A percentile compares a stretch with the other conserved stretches of the same genome.
These are phyloP conservation scores for Endogone sp. DNA, from an alignment of 192 early-diverging fungal species.

Conservation along the genomic window DNA sequence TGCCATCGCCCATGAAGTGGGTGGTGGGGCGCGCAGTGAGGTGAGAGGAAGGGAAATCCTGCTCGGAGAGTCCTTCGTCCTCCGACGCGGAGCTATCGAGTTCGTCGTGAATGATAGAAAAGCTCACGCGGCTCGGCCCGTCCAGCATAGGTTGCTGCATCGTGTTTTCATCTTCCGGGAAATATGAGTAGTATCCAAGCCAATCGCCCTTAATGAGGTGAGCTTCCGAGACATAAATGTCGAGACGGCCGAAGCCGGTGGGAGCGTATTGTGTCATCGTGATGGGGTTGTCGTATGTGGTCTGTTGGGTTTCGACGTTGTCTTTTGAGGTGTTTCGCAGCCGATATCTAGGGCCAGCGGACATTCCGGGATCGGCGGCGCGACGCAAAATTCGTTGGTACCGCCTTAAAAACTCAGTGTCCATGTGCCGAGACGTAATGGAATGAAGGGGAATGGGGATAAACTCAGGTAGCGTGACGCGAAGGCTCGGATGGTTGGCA, in stretches of 20 bases:
- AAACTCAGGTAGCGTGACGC: conserved; percentile 20
- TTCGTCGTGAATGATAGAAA: not conserved
- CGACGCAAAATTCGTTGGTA: conserved; percentile 18
- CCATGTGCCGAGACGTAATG: conserved; percentile 18
- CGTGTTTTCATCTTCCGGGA: not conserved
- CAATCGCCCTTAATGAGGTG: conserved; percentile 32
- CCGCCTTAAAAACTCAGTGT: conserved; percentile 29
- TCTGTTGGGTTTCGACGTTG: not conserved
- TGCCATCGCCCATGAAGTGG: conserved; percentile 27
- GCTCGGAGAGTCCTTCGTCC: conserved; percentile 11
- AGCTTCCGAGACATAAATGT: conserved; percentile 27
- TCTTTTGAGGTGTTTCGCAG: not conserved
- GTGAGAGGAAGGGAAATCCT: conserved; percentile 18
- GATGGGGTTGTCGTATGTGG: conserved; percentile 1
- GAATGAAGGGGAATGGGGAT: conserved; percentile 23
- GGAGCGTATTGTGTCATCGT: conserved; percentile 2
- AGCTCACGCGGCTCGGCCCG: not conserved
- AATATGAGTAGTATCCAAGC: conserved; percentile 35
- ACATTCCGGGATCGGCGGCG: not conserved
- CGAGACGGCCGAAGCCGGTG: conserved; percentile 18
- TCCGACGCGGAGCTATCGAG: not conserved
- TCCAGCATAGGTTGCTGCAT: not conserved
- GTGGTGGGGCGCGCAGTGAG: conserved; percentile 21
- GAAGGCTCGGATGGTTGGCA: conserved; percentile 24
- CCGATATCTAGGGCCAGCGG: not conserved